Percentiles rank a stretch among this genome's conserved stretches.
Evolutionary conservation across 169 alveolate genomes (phyloP).

Genomic region (Cryptosporidium ubiquitum): DNA sequence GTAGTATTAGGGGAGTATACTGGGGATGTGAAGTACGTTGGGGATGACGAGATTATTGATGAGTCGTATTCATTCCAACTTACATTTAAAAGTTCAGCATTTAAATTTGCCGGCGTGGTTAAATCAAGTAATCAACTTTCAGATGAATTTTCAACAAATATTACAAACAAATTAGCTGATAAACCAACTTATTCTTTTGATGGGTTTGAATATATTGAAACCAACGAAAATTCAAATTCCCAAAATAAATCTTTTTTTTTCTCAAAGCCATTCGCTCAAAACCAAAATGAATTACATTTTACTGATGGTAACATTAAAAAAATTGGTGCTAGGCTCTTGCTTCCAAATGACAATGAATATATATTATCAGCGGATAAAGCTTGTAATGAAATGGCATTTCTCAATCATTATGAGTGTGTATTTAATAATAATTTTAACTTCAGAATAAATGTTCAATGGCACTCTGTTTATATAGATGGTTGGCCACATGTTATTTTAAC

Average conservation of each 20-base stretch:
- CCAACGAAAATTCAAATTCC: constrained; percentile 20
- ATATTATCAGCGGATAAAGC: constrained; percentile 88
- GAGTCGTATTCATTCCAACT: constrained; percentile 72
- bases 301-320: constrained; percentile 50
- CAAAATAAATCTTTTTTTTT: constrained; percentile 19
- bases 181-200: constrained; percentile 28
- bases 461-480: constrained; percentile 86
- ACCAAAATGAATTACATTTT: background rate
- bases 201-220: constrained; percentile 18
- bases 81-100: constrained; percentile 58
- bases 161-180: background rate
- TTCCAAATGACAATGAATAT: constrained; percentile 87
- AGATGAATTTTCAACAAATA: constrained; percentile 7
- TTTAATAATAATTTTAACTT: constrained; percentile 85
- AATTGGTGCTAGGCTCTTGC: constrained; percentile 73
- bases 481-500: constrained; percentile 90
- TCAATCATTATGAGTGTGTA: constrained; percentile 89
- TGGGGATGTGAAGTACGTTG: constrained; percentile 64
- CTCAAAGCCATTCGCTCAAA: background rate
- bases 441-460: constrained; percentile 90
- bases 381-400: constrained; percentile 89
- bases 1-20: constrained; percentile 64
- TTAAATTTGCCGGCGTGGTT: constrained; percentile 39
- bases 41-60: constrained; percentile 61
- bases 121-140: constrained; percentile 6